Evolutionary conservation across 371 early-diverging fungal species (phyloP).

Genomic region (Thermomucor indicae-seudaticae): DNA sequence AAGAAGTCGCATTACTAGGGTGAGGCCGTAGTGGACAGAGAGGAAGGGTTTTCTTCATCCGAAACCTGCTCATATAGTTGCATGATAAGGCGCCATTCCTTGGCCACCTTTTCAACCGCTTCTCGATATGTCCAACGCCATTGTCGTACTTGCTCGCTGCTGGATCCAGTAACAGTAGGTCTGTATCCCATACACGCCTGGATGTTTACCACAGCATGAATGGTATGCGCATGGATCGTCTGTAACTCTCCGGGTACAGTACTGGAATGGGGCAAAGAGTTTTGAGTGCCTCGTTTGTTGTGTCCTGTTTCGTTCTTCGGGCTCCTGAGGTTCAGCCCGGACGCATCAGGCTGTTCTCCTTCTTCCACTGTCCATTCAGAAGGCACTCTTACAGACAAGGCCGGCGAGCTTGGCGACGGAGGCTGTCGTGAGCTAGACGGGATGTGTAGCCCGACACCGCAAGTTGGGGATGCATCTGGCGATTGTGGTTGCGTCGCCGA

Average conservation of each 20-base stretch:
- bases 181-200: slow-evolving; percentile 29
- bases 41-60: no score
- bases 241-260: slow-evolving; percentile 15
- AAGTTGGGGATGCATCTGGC: slow-evolving; percentile 7
- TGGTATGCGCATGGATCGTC: slow-evolving; percentile 23
- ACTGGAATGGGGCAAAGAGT: slow-evolving; percentile 2
- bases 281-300: slow-evolving; percentile 2
- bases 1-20: no score
- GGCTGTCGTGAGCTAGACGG: slow-evolving; percentile 6
- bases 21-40: no score
- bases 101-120: slow-evolving; percentile 16
- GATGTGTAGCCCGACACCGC: slow-evolving; percentile 27
- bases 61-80: slow-evolving; percentile 10
- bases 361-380: neutral
- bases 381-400: slow-evolving; percentile 5
- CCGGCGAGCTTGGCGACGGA: slow-evolving; percentile 15
- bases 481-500: slow-evolving; percentile 1
- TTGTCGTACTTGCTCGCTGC: slow-evolving; percentile 10
- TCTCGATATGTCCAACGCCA: slow-evolving; percentile 29
- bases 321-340: neutral
- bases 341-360: neutral
- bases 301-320: slow-evolving; percentile 2
- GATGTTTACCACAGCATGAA: slow-evolving; percentile 25
- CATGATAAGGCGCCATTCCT: slow-evolving; percentile 29
- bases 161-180: slow-evolving; percentile 24